Evolutionary conservation across 2,329 filamentous ascomycete genomes (phyloP).

Genomic region (Chaetoscypha palmicola): DNA sequence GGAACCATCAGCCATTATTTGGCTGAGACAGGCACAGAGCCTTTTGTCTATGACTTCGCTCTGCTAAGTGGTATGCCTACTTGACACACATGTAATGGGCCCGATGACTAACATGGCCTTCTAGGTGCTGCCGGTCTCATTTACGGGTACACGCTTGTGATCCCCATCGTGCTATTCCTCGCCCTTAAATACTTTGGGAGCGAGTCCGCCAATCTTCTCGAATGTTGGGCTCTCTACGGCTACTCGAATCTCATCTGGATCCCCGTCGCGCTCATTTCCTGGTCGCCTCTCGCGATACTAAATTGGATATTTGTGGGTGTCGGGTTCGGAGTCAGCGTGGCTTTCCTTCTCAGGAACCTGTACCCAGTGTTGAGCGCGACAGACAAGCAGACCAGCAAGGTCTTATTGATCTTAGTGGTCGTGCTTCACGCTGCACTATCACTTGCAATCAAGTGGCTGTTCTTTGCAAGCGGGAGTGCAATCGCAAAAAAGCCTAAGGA

Average conservation of each 20-base stretch:
- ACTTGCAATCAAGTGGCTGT: constrained; percentile 91
- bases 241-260: constrained; percentile 98
- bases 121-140: constrained; percentile 79
- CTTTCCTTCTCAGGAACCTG: constrained; percentile 78
- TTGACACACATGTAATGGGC: no score
- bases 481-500: constrained; percentile 24
- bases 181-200: constrained; percentile 92
- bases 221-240: constrained; percentile 93
- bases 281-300: constrained; percentile 76
- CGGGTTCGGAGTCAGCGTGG: constrained; percentile 74
- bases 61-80: constrained; percentile 63
- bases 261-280: constrained; percentile 83
- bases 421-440: constrained; percentile 82
- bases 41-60: constrained; percentile 87
- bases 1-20: constrained; percentile 93
- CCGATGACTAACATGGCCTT: constrained; percentile 4
- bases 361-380: constrained; percentile 90
- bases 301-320: constrained; percentile 93
- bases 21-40: constrained; percentile 55
- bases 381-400: constrained; percentile 84
- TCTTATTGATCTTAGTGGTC: constrained; percentile 76
- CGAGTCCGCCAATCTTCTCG: constrained; percentile 84
- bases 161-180: constrained; percentile 80
- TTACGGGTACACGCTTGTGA: constrained; percentile 87
- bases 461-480: constrained; percentile 79